phyloP scores from a whole-genome alignment of 108 stramenopile species.

The Nitzschia inconspicua region DNA sequence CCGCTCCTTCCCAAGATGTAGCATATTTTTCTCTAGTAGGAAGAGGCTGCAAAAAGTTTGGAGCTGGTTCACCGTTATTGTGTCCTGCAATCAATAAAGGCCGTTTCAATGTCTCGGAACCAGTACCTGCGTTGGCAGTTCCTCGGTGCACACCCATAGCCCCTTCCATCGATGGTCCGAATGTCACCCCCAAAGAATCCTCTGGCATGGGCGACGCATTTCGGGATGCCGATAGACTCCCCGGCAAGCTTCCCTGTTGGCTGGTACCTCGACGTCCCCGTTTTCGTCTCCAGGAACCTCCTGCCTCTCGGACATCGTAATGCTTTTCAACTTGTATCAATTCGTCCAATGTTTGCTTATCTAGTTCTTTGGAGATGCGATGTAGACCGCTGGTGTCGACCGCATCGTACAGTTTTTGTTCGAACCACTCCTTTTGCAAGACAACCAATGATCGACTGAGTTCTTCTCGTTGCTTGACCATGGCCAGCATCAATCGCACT shows the following conservation, averaged over 20 bases:
- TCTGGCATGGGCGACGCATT: background rate
- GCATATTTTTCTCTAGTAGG: slow-evolving; percentile 53
- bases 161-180: background rate
- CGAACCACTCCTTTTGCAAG: slow-evolving; percentile 62
- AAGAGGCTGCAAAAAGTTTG: slow-evolving; percentile 71
- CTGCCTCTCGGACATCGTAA: slow-evolving; percentile 48
- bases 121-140: background rate
- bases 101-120: background rate
- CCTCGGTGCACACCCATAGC: background rate
- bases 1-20: slow-evolving; percentile 57
- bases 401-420: slow-evolving; percentile 55
- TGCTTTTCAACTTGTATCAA: slow-evolving; percentile 46
- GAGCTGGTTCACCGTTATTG: slow-evolving; percentile 75
- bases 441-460: slow-evolving; percentile 45
- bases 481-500: slow-evolving; percentile 46
- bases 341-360: slow-evolving; percentile 28
- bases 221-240: slow-evolving; percentile 6
- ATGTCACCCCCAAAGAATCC: background rate
- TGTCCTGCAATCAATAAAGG: slow-evolving; percentile 61
- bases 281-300: slow-evolving; percentile 30
- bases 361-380: slow-evolving; percentile 34
- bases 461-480: slow-evolving; percentile 73
- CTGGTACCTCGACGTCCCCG: slow-evolving; percentile 23
- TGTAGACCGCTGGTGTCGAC: slow-evolving; percentile 64
- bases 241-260: background rate